Percentiles rank a stretch among this genome's conserved stretches.
These are phyloP conservation scores for Wickerhamiella bombiphila DNA, from an alignment of 805 yeast genomes.

Conservation along the genomic window DNA sequence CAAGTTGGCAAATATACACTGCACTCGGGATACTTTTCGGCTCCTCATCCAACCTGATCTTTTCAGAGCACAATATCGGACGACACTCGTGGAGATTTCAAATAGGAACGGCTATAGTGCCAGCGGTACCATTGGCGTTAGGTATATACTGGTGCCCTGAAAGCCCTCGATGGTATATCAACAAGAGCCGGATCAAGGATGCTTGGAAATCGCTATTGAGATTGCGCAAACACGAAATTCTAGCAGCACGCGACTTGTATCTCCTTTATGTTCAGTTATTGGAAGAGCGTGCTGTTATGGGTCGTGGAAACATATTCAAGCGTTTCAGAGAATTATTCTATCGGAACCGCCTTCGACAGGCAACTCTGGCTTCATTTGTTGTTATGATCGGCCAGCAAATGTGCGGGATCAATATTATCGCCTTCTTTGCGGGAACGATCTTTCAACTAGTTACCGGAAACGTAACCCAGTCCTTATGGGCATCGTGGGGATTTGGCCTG, in stretches of 20 bases:
- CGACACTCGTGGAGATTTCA: conserved; percentile 49
- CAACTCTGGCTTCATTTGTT: conserved; percentile 62
- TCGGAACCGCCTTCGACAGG: conserved; percentile 55
- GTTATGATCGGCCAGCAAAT: conserved; percentile 85
- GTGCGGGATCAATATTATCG: conserved; percentile 80
- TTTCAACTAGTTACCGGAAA: conserved; percentile 39
- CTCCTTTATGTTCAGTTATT: conserved; percentile 39
- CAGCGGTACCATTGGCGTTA: conserved; percentile 39
- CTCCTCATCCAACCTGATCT: conserved; percentile 38
- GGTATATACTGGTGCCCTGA: conserved; percentile 47
- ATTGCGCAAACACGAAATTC: conserved; percentile 33
- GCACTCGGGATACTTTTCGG: conserved; percentile 61
- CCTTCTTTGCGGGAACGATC: conserved; percentile 67
- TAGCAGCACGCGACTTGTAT: conserved; percentile 52
- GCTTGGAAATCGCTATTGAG: conserved; percentile 35
- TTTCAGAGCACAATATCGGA: conserved; percentile 32
- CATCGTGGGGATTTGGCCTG: conserved; percentile 78
- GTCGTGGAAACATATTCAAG: conserved; percentile 21
- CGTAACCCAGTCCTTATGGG: conserved; percentile 48
- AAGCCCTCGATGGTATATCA: conserved; percentile 55
- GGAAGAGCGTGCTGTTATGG: conserved; percentile 32
- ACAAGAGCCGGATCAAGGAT: conserved; percentile 33
- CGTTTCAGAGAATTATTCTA: conserved; percentile 10
- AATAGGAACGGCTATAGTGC: conserved; percentile 45
- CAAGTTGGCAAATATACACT: conserved; percentile 65